Evolutionary conservation across 1,139 yeast genomes (phyloP), one percentile per base, ranked within the genome.

Genomic region (Spencermartinsiella ligniputridi): DNA sequence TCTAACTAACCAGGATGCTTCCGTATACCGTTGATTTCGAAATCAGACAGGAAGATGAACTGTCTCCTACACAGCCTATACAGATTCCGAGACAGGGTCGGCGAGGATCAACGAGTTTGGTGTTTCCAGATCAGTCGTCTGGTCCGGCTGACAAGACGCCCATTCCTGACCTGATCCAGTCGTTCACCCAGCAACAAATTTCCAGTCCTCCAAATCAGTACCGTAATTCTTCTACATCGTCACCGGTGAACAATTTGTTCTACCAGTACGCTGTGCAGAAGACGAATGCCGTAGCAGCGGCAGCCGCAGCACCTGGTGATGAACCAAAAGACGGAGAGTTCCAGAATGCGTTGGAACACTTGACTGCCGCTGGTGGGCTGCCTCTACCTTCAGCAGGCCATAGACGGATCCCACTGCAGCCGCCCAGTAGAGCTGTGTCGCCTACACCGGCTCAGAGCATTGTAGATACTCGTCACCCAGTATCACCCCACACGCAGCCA

Each of bases 21-120:
- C 90, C 92, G 3, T 79, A 81, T 55, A 81, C 90, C 2, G 85
- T 81, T 29, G 83, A 80, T 53, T 83, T 83, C 57, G 83, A 82
- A 54, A 75, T 81, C 3, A n/a, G 15, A n/a, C 12, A 27, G 15
- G 72, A 63, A 2, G 56, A 42, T n/a, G 45, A 42, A 11, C 36
- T 45, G 17, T 27, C 18, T 2, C 34, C 18, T 2, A 17, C n/a
- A 6, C 15, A 35, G 38, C 25, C 35, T 11, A 22, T 15, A 25
- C 16, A 21, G 35, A 35, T 34, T 16, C 35, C 29, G 35, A 21
- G 33, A 35, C 33, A 27, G 30, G 40, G 13, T 17, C 25, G 36
- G 9, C 37, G 33, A 34, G 27, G 34, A 20, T 38, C 37, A 13
- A 8, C 41, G 36, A 21, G 37, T n/a, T 18, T 25, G 30, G 38